Evolutionary conservation across 257 asterid species (phyloP).

Genomic region (Pogostemon cablin): DNA sequence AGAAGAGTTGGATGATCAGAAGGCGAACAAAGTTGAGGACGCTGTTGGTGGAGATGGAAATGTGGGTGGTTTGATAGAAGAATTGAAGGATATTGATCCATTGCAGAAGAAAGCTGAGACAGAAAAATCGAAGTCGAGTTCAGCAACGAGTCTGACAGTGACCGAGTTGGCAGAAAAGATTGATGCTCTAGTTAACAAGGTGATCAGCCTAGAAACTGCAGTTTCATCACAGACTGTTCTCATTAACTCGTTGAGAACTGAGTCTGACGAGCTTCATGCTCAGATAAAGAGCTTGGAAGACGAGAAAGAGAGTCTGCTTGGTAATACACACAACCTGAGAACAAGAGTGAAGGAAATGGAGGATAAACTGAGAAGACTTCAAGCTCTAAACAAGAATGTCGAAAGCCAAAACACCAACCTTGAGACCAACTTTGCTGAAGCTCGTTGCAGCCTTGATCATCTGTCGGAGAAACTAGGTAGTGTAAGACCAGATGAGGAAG

Average conservation of each 20-base stretch:
- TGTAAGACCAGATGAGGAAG: constrained; percentile 65
- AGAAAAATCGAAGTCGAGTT: constrained; percentile 41
- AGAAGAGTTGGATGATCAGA: constrained; percentile 35
- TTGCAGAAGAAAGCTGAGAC: constrained; percentile 34
- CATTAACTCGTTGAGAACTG: constrained; percentile 64
- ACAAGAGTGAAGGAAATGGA: constrained; percentile 61
- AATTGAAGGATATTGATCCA: constrained; percentile 27
- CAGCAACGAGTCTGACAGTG: constrained; percentile 55
- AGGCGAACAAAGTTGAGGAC: constrained; percentile 9
- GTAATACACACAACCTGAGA: constrained; percentile 42
- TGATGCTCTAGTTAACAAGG: constrained; percentile 78
- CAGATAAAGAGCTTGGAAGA: constrained; percentile 59
- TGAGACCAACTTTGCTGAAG: constrained; percentile 55
- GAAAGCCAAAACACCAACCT: constrained; percentile 59
- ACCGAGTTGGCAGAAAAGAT: constrained; percentile 80
- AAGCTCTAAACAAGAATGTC: constrained; percentile 56
- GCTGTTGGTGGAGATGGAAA: constrained; percentile 20
- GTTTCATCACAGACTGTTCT: constrained; percentile 79
- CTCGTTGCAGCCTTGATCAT: constrained; percentile 55
- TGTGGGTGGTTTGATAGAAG: constrained; percentile 32
- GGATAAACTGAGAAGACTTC: constrained; percentile 54
- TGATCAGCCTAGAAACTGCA: constrained; percentile 66
- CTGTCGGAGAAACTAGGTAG: constrained; percentile 59
- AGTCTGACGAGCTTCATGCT: constrained; percentile 61
- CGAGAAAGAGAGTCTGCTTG: constrained; percentile 47